phyloP scores from a whole-genome alignment of 2,329 filamentous ascomycete genomes.

The Leptographium lundbergii region DNA sequence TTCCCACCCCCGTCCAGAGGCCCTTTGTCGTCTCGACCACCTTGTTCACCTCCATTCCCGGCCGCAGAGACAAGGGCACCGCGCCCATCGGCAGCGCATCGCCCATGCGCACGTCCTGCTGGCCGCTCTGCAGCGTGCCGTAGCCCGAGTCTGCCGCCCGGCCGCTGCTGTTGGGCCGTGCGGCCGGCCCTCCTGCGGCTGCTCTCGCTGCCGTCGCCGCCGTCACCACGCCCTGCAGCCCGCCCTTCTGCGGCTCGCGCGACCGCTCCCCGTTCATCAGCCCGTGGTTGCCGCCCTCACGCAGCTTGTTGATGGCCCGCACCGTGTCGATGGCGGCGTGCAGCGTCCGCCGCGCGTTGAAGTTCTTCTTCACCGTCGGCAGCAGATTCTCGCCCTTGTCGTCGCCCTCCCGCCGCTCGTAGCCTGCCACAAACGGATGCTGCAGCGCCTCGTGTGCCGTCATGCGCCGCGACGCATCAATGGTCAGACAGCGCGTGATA shows the following conservation, averaged over 20 bases:
- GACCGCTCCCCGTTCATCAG: slow-evolving; percentile 50
- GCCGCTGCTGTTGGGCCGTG: not conserved
- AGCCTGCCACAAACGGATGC: slow-evolving; percentile 51
- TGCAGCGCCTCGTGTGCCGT: slow-evolving; percentile 71
- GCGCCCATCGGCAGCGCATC: slow-evolving; percentile 22
- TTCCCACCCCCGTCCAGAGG: slow-evolving; percentile 36
- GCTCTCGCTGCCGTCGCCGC: not conserved
- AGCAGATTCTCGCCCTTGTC: slow-evolving; percentile 49
- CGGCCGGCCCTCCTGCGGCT: not conserved
- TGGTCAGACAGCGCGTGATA: slow-evolving; percentile 80
- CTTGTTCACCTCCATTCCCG: slow-evolving; percentile 41
- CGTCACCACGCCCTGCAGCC: not conserved
- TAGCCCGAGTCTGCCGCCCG: slow-evolving; percentile 39
- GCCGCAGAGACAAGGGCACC: slow-evolving; percentile 36
- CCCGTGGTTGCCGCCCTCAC: slow-evolving; percentile 35
- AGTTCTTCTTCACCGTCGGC: slow-evolving; percentile 62
- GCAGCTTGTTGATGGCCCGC: slow-evolving; percentile 57
- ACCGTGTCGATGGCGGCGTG: slow-evolving; percentile 62
- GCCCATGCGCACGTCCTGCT: slow-evolving; percentile 35
- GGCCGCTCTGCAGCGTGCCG: slow-evolving; percentile 25
- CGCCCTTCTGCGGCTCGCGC: slow-evolving; percentile 27
- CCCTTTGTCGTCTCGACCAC: slow-evolving; percentile 53
- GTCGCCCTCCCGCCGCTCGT: slow-evolving; percentile 21
- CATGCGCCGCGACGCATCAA: slow-evolving; percentile 78
- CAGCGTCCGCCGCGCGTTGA: slow-evolving; percentile 55